These are phyloP conservation scores for Grammothele lineata DNA, from an alignment of 768 basidiomycete genomes.

Conservation along the genomic window DNA sequence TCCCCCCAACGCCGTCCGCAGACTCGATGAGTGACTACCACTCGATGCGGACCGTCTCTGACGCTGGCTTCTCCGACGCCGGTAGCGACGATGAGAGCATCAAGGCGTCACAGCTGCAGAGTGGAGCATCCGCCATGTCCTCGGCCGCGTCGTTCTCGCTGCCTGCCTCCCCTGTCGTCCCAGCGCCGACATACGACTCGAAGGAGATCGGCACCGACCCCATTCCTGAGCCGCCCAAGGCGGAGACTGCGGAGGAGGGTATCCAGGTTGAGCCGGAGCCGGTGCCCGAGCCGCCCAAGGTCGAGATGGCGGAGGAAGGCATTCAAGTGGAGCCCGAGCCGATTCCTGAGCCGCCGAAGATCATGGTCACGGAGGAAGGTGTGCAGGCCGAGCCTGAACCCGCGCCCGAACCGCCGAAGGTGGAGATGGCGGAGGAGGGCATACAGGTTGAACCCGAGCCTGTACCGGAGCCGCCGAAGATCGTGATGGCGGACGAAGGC, in stretches of 20 bases:
- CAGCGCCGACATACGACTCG: slow-evolving; percentile 47
- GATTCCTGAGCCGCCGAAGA: slow-evolving; percentile 1
- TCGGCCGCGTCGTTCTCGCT: slow-evolving; percentile 16
- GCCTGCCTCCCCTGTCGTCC: slow-evolving; percentile 5
- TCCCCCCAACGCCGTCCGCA: slow-evolving; percentile 53
- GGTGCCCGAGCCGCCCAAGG: slow-evolving; percentile 1
- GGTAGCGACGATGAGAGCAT: slow-evolving; percentile 69
- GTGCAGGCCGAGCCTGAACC: slow-evolving; percentile 7
- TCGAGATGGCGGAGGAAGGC: slow-evolving; percentile 20
- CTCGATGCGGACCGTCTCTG: slow-evolving; percentile 65
- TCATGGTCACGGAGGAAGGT: background rate
- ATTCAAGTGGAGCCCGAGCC: slow-evolving; percentile 21
- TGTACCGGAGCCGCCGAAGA: slow-evolving; percentile 18
- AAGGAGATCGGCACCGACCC: slow-evolving; percentile 33
- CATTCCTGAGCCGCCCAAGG: slow-evolving; percentile 15
- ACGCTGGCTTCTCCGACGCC: slow-evolving; percentile 59
- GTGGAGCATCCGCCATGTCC: slow-evolving; percentile 25
- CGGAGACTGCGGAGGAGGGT: slow-evolving; percentile 19
- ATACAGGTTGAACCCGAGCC: slow-evolving; percentile 4
- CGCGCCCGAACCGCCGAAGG: slow-evolving; percentile 11
- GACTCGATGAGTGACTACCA: slow-evolving; percentile 74
- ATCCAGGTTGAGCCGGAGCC: slow-evolving; percentile 27
- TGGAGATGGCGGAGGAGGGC: slow-evolving; percentile 6
- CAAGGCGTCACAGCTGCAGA: slow-evolving; percentile 51
- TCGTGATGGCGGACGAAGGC: background rate